Conservation (phyloP, 192 early-diverging fungal genomes). For the Coemansia sp. region DNA sequence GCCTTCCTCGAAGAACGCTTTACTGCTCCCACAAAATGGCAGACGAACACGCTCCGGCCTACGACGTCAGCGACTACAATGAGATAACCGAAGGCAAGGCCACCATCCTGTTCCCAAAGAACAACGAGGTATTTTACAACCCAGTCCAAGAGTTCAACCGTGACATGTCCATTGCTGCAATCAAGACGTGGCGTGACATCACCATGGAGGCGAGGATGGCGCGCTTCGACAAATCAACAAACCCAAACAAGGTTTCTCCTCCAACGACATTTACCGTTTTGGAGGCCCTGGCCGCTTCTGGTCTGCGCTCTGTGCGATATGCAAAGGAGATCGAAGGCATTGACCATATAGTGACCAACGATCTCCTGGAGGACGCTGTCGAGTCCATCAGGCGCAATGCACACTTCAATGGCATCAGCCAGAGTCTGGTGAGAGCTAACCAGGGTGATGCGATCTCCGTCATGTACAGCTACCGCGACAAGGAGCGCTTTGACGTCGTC, state of each 20-base stretch:
- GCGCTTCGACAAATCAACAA: conserved; percentile 58
- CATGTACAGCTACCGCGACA: conserved; percentile 66
- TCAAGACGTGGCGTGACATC: conserved; percentile 87
- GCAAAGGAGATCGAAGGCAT: conserved; percentile 88
- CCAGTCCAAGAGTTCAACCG: conserved; percentile 97
- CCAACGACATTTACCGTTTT: conserved; percentile 63
- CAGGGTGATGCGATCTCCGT: conserved; percentile 80
- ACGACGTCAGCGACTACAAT: conserved; percentile 56
- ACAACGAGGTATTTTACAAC: conserved; percentile 98
- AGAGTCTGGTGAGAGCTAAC: conserved; percentile 74
- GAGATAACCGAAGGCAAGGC: conserved; percentile 76
- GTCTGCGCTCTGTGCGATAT: conserved; percentile 93
- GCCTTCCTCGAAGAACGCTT: neutral
- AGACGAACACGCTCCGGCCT: conserved; percentile 19
- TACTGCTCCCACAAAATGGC: conserved; percentile 8
- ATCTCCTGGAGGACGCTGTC: conserved; percentile 86
- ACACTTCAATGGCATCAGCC: conserved; percentile 75
- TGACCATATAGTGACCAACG: conserved; percentile 85
- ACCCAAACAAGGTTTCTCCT: conserved; percentile 34
- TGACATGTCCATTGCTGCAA: conserved; percentile 96
- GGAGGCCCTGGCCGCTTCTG: conserved; percentile 94
- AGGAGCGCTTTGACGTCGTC: conserved; percentile 76
- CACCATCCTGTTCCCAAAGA: conserved; percentile 80
- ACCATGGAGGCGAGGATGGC: conserved; percentile 64
- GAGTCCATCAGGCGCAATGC: conserved; percentile 84